Evolutionary conservation across 116 monocot species (phyloP), one percentile per base, ranked within the genome.

Genomic region (Posidonia oceanica): DNA sequence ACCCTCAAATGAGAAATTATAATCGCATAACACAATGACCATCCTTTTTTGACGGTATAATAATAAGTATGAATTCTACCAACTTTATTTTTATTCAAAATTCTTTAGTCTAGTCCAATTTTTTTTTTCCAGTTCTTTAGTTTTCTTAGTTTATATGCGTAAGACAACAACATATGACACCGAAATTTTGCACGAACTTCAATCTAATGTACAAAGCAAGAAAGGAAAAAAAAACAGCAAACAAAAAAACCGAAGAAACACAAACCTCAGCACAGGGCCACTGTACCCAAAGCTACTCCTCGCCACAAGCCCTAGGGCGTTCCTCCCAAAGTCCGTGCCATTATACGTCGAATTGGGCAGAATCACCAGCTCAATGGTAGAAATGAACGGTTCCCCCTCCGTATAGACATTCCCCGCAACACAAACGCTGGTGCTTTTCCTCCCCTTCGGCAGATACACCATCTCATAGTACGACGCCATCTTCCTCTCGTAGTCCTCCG

Each of bases 401-500:
- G 91, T 91, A 23, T 87, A 91, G 0, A 40, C 54, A 67, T 85
- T 96, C 18, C 68, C 91, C 2, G 78, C 96, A 5, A 96, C 41
- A 58, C 96, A 96, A 5, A 96, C 67, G 40, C 74, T 89, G 64
- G 84, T 77, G 11, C 14, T 63, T 75, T 76, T 89, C 17, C 80
- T 84, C 17, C 85, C 80, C 58, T 52, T 77, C 4, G 91, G 83
- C 76, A 39, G 18, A 72, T 88, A 88, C 21, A 96, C 84, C 5
- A 72, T 85, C 74, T 96, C 96, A 69, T 89, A 89, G 58, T 80
- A 87, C n/a, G 96, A 91, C 3, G 88, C 79, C 70, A 61, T 51
- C 8, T 80, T 74, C 40, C 40, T 70, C 7, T 36, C 78, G 52
- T 80, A 77, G 68, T 91, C 96, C 6, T 69, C 83, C 23, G 91